These are phyloP conservation scores for Clarireedia sp. DNA, from an alignment of 2,329 filamentous ascomycete genomes.

Conservation along the genomic window DNA sequence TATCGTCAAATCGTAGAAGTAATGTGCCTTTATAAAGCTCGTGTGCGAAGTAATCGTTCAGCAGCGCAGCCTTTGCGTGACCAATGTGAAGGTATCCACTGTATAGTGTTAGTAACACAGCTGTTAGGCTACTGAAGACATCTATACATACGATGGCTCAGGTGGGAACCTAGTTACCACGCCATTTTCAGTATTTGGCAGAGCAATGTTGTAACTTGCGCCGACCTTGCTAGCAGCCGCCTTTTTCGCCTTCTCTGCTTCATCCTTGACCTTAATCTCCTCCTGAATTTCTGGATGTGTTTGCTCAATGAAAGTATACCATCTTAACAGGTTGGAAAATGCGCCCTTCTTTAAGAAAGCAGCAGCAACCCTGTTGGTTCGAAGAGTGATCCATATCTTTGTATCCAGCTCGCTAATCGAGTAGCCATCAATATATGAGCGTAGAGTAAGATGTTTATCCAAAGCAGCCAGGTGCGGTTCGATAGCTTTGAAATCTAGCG, in stretches of 20 bases:
- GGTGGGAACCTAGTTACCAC: constrained; percentile 90
- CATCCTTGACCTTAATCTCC: constrained; percentile 62
- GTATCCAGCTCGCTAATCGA: constrained; percentile 67
- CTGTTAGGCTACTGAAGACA: background rate
- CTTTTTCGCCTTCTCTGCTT: constrained; percentile 61
- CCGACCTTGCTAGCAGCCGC: constrained; percentile 65
- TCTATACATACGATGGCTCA: constrained; percentile 67
- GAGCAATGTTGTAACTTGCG: constrained; percentile 80
- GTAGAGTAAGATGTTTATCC: constrained; percentile 79
- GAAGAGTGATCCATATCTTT: constrained; percentile 75
- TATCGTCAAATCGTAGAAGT: constrained; percentile 91
- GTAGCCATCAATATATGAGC: constrained; percentile 81
- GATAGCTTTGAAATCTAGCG: constrained; percentile 72
- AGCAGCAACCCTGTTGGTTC: constrained; percentile 75
- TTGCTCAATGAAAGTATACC: constrained; percentile 82
- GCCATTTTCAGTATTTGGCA: constrained; percentile 77
- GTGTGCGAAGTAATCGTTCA: constrained; percentile 96
- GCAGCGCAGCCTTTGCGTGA: constrained; percentile 85
- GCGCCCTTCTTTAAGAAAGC: constrained; percentile 72
- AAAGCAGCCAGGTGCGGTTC: constrained; percentile 68
- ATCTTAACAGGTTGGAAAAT: constrained; percentile 70
- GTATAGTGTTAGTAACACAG: constrained; percentile 12
- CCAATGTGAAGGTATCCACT: constrained; percentile 86
- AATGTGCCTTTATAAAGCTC: constrained; percentile 87
- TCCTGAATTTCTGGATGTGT: constrained; percentile 67